Evolutionary conservation across 768 basidiomycete species (phyloP).

Genomic region (Tulasnella sp.): DNA sequence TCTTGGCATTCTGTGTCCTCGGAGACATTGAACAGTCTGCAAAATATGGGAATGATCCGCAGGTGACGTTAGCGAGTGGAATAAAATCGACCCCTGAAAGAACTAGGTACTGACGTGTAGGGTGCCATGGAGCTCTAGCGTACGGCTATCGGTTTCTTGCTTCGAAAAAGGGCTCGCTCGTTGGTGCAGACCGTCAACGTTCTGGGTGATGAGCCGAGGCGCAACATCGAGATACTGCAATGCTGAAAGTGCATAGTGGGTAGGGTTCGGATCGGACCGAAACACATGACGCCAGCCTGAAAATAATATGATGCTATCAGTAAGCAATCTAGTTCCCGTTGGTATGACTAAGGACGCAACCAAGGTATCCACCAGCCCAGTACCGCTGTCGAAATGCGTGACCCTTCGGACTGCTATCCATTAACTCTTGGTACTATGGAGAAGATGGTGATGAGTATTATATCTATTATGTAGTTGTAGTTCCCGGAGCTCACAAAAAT

Average conservation of each 20-base stretch:
- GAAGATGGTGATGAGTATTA: background rate
- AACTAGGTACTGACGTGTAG: conserved; percentile 55
- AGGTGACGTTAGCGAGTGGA: no score
- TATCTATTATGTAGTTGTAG: conserved; percentile 28
- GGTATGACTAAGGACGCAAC: background rate
- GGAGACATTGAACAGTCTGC: no score
- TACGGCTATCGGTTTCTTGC: conserved; percentile 40
- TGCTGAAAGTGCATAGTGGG: conserved; percentile 81
- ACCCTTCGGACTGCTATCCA: conserved; percentile 66
- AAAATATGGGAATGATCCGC: no score
- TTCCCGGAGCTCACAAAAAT: conserved; percentile 46
- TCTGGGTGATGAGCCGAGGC: conserved; percentile 66
- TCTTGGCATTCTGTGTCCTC: no score
- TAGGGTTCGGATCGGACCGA: conserved; percentile 80
- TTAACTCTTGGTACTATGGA: conserved; percentile 72
- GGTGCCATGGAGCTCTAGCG: conserved; percentile 86
- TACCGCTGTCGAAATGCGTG: conserved; percentile 80
- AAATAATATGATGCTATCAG: background rate
- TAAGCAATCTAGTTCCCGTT: background rate
- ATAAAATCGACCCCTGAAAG: background rate
- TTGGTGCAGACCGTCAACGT: conserved; percentile 90
- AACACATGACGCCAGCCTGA: conserved; percentile 74
- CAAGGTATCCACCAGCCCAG: conserved; percentile 74
- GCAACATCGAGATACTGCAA: conserved; percentile 65
- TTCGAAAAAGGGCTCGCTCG: conserved; percentile 55